Conservation (phyloP, 148 eudicot genomes). For the Drosera capensis region DNA sequence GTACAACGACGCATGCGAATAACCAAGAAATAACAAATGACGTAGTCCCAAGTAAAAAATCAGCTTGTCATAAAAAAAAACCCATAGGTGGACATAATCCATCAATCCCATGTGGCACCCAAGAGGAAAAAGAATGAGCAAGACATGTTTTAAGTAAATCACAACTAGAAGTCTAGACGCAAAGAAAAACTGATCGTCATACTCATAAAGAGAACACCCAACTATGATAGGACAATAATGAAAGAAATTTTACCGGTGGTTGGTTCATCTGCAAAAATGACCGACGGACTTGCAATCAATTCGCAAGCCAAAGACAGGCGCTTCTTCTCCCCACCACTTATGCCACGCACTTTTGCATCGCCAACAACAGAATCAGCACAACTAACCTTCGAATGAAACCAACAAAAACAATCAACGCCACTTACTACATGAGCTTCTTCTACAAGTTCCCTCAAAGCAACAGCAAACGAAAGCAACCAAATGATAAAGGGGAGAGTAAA, state of each 20-base stretch:
- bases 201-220: background rate
- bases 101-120: too few relatives aligned
- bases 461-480: too few relatives aligned
- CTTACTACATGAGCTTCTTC: background rate
- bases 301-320: conserved; percentile 91
- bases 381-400: conserved; percentile 48
- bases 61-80: too few relatives aligned
- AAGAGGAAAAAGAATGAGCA: too few relatives aligned
- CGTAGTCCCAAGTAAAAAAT: too few relatives aligned
- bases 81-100: too few relatives aligned
- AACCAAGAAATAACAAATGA: too few relatives aligned
- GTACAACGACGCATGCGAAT: too few relatives aligned
- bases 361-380: conserved; percentile 96
- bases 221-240: background rate
- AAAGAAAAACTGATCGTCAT: too few relatives aligned
- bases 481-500: background rate
- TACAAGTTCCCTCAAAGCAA: too few relatives aligned
- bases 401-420: background rate
- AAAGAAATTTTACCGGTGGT: conserved; percentile 98
- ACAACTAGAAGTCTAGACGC: too few relatives aligned
- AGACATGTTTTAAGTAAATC: too few relatives aligned
- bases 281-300: conserved; percentile 93
- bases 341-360: conserved; percentile 97
- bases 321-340: conserved; percentile 98
- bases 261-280: conserved; percentile 98